phyloP scores from a whole-genome alignment of 352 stramenopile species.

The Aphanomyces invadans region DNA sequence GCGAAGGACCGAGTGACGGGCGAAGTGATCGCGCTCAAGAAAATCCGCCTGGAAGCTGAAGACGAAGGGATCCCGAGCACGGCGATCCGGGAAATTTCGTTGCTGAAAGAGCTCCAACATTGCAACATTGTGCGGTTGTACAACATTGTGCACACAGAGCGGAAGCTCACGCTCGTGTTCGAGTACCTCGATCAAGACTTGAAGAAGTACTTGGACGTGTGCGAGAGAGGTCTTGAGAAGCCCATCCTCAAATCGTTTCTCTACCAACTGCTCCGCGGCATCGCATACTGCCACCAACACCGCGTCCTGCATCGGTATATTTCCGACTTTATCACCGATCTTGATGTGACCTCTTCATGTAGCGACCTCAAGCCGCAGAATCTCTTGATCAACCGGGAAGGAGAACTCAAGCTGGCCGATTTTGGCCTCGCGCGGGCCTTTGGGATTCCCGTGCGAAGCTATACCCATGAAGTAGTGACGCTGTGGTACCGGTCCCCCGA shows the following conservation, averaged over 20 bases:
- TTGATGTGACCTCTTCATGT: slow-evolving; percentile 12
- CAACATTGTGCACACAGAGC: slow-evolving; percentile 99
- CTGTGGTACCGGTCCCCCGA: slow-evolving; percentile 99
- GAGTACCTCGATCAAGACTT: slow-evolving; percentile 99
- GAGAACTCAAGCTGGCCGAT: slow-evolving; percentile 99
- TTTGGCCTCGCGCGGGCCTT: slow-evolving; percentile 99
- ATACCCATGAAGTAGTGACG: slow-evolving; percentile 99
- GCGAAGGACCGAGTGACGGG: slow-evolving; percentile 92
- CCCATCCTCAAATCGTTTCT: slow-evolving; percentile 94
- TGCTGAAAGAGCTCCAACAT: slow-evolving; percentile 97
- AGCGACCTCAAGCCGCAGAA: slow-evolving; percentile 99
- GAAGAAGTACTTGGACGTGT: slow-evolving; percentile 99
- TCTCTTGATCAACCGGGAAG: slow-evolving; percentile 96
- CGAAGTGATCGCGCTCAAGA: slow-evolving; percentile 99
- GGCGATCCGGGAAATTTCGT: slow-evolving; percentile 97
- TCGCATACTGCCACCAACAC: slow-evolving; percentile 99
- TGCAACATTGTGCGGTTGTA: slow-evolving; percentile 98
- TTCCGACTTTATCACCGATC: neutral
- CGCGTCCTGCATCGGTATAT: slow-evolving; percentile 86
- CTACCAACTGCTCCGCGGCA: slow-evolving; percentile 97
- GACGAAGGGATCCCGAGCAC: slow-evolving; percentile 98
- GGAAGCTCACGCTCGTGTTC: slow-evolving; percentile 99
- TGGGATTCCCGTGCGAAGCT: slow-evolving; percentile 97
- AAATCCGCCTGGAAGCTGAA: slow-evolving; percentile 98
- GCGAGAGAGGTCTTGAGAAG: slow-evolving; percentile 93